These are phyloP conservation scores for Cercospora sp. DNA, from an alignment of 2,329 filamentous ascomycete genomes.

Conservation along the genomic window DNA sequence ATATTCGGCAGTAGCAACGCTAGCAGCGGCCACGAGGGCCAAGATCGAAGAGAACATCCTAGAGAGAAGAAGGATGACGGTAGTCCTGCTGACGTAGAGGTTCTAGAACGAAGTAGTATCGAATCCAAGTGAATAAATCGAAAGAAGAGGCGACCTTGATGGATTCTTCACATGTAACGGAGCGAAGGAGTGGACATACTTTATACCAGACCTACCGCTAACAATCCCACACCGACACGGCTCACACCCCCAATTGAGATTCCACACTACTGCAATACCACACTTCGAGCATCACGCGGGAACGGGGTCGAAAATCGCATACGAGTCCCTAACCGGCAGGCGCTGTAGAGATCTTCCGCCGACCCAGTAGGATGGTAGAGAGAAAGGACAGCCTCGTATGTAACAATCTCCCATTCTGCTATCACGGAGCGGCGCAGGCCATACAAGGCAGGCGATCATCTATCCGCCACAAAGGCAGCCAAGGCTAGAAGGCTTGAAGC, in stretches of 20 bases:
- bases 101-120: neutral
- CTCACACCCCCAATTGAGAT: neutral
- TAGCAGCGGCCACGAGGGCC: constrained; percentile 16
- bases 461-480: constrained; percentile 19
- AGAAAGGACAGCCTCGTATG: neutral
- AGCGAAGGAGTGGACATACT: neutral
- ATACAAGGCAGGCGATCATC: constrained; percentile 10
- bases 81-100: neutral
- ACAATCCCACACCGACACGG: neutral
- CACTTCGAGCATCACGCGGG: neutral
- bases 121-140: constrained; percentile 15
- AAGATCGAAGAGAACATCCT: constrained; percentile 23
- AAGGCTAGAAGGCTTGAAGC: constrained; percentile 5
- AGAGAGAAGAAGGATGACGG: neutral
- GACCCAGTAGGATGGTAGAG: neutral
- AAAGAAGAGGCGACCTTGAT: constrained; percentile 13
- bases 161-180: neutral
- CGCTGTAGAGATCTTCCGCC: neutral
- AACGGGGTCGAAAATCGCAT: neutral
- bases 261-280: neutral
- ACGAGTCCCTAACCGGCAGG: constrained; percentile 5
- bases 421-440: neutral
- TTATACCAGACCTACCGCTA: constrained; percentile 14
- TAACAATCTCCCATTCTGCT: neutral
- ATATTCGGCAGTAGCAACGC: constrained; percentile 22